phyloP scores from a whole-genome alignment of 768 basidiomycete species.

The Lyophyllum atratum region DNA sequence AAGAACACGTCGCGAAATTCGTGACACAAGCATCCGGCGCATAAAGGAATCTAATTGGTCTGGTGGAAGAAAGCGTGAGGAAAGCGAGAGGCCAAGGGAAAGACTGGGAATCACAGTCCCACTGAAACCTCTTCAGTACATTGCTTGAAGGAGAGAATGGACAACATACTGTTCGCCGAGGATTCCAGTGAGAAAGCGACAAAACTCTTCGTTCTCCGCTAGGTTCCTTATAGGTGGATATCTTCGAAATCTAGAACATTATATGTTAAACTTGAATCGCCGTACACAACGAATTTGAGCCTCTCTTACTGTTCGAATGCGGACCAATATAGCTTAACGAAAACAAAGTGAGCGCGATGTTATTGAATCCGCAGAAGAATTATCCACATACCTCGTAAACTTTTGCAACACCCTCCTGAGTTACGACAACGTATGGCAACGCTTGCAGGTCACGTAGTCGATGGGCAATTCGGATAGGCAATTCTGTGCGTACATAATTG shows the following conservation, averaged over 20 bases:
- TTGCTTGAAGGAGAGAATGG: slow-evolving; percentile 9
- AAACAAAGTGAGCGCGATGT: slow-evolving; percentile 5
- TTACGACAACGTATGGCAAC: slow-evolving; percentile 85
- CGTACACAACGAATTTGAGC: not conserved
- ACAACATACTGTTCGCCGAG: slow-evolving; percentile 73
- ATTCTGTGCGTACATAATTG: slow-evolving; percentile 87
- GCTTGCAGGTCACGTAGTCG: slow-evolving; percentile 84
- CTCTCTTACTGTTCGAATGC: slow-evolving; percentile 76
- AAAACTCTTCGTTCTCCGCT: slow-evolving; percentile 79
- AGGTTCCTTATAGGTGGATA: slow-evolving; percentile 74
- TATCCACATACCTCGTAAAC: slow-evolving; percentile 73
- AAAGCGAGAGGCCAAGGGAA: slow-evolving; percentile 81
- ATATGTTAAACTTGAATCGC: not conserved
- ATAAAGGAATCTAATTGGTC: slow-evolving; percentile 85
- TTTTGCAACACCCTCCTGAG: slow-evolving; percentile 77
- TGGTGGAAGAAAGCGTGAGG: slow-evolving; percentile 76
- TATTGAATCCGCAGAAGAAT: not conserved
- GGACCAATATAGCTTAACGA: slow-evolving; percentile 75
- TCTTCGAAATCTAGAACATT: slow-evolving; percentile 56
- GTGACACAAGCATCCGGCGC: slow-evolving; percentile 88
- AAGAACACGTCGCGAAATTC: slow-evolving; percentile 87
- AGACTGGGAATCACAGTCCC: slow-evolving; percentile 79
- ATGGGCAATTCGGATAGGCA: slow-evolving; percentile 88
- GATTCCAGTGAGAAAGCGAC: slow-evolving; percentile 62
- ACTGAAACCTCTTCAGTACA: slow-evolving; percentile 35